Conservation (phyloP, 2,329 filamentous ascomycete genomes). For the Ophiostoma fasciatum region DNA sequence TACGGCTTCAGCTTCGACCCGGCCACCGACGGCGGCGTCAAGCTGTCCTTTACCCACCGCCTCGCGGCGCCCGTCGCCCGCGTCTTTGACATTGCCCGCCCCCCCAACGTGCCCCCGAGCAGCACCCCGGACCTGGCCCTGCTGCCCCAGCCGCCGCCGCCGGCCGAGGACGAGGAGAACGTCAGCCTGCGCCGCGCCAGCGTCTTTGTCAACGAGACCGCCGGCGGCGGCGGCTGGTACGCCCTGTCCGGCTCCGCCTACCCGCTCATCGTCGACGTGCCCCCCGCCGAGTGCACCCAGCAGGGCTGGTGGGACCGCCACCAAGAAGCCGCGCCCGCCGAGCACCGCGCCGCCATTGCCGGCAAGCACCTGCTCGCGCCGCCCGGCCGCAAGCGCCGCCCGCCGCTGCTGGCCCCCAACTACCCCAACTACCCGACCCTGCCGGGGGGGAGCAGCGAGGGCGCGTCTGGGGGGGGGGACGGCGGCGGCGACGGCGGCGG, state of each 20-base stretch:
- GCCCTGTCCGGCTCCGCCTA: slow-evolving; percentile 79
- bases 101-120: slow-evolving; percentile 44
- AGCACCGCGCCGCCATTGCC: slow-evolving; percentile 47
- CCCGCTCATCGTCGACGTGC: slow-evolving; percentile 50
- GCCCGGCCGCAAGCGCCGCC: not conserved
- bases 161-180: slow-evolving; percentile 32
- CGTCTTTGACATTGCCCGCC: slow-evolving; percentile 77
- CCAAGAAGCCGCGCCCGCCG: slow-evolving; percentile 18
- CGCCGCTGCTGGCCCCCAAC: not conserved
- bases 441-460: slow-evolving; percentile 5
- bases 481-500: not conserved
- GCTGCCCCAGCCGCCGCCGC: slow-evolving; percentile 70
- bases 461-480: not conserved
- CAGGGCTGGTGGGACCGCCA: slow-evolving; percentile 13
- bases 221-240: slow-evolving; percentile 83
- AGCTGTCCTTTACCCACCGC: slow-evolving; percentile 50
- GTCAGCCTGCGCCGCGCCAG: slow-evolving; percentile 42
- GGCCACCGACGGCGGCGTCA: slow-evolving; percentile 22
- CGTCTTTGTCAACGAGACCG: slow-evolving; percentile 78
- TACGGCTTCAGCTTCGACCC: slow-evolving; percentile 59
- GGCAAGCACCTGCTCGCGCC: slow-evolving; percentile 50
- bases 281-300: slow-evolving; percentile 10
- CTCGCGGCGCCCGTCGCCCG: slow-evolving; percentile 67
- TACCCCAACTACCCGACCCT: slow-evolving; percentile 5
- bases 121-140: slow-evolving; percentile 65